Base-by-base conservation (phyloP, 164 flowering plant species). In the Houttuynia cordata region DNA sequence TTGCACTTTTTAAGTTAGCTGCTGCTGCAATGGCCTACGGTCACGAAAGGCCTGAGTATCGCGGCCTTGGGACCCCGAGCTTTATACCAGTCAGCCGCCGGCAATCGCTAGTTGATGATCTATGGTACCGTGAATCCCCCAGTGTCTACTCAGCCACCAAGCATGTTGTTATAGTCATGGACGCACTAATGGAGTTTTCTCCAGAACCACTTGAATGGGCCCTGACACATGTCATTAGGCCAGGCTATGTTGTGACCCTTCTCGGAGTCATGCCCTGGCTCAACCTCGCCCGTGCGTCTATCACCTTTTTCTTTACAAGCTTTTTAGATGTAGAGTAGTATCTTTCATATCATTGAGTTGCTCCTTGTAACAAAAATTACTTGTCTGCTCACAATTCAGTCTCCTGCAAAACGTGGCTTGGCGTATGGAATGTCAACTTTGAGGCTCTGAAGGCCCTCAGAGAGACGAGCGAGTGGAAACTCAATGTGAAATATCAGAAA, bases 251-350 rank as follows among this genome's bases (percentile, higher is more conserved):
- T 3, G 69, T 81, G 25, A 81, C 81, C 17, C 73, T 83, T 37
- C 66, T 83, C 8, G 84, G 84, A 2, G 73, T 74, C 55, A 76
- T 75, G 84, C 86, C 88, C 0, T 83, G 86, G 84, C 79, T 77
- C 1, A 78, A 76, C 50, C 73, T 81, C 42, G 76, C 79, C 0
- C 69, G 84, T 79, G 20, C 71, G 78, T 39, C 58, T 19, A 30
- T 30, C 10, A 7, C 37, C 21, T 41, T 4, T 30, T 30, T 30
- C 37, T 6, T 2, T 30, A n/a, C n/a, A n/a, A n/a, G n/a, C n/a
- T n/a, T n/a, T n/a, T n/a, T n/a, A n/a, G n/a, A n/a, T n/a, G n/a
- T n/a, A n/a, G n/a, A 2, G 37, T 30, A 30, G 37, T 30, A 2
- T 30, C 37, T 30, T 30, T 6, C 6, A 2, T 45, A 7, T 45